Percentiles rank a stretch among this genome's conserved stretches.
Evolutionary conservation across 441 rosid species (phyloP).

Genomic region (Adansonia madagascariensis): DNA sequence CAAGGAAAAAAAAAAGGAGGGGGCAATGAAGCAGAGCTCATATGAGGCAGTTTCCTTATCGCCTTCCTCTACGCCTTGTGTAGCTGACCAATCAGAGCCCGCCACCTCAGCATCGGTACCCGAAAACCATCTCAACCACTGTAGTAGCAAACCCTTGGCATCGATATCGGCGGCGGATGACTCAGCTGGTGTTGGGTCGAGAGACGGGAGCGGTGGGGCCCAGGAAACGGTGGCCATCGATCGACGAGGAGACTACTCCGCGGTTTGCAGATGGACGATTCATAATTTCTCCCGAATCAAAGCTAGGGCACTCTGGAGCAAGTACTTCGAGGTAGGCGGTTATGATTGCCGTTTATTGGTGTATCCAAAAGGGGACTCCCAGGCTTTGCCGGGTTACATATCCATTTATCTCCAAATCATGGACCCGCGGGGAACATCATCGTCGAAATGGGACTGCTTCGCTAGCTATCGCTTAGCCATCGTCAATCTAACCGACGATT

Average conservation of each 20-base stretch:
- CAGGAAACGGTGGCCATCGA: slow-evolving; percentile 80
- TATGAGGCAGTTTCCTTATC: slow-evolving; percentile 64
- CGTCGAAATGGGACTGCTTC: slow-evolving; percentile 97
- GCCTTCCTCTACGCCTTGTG: slow-evolving; percentile 41
- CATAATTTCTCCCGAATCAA: slow-evolving; percentile 75
- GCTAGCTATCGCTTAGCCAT: slow-evolving; percentile 93
- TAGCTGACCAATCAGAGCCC: slow-evolving; percentile 51
- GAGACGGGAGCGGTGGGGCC: slow-evolving; percentile 81
- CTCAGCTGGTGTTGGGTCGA: slow-evolving; percentile 54
- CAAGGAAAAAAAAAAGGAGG: not conserved
- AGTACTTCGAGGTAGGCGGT: slow-evolving; percentile 99
- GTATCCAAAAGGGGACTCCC: slow-evolving; percentile 98
- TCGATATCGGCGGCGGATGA: slow-evolving; percentile 54
- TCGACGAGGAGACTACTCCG: slow-evolving; percentile 84
- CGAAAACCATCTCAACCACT: slow-evolving; percentile 23
- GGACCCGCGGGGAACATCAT: slow-evolving; percentile 90
- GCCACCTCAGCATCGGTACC: slow-evolving; percentile 48
- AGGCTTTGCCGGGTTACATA: slow-evolving; percentile 94
- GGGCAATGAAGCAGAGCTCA: slow-evolving; percentile 58
- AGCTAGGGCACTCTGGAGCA: slow-evolving; percentile 94
- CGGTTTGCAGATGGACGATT: slow-evolving; percentile 94
- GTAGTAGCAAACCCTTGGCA: slow-evolving; percentile 32
- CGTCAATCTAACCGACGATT: slow-evolving; percentile 75
- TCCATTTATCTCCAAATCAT: slow-evolving; percentile 93
- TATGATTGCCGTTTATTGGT: slow-evolving; percentile 93